Base-by-base conservation (phyloP, 2,329 filamentous ascomycete genomes). In the Cephalotrichum gorgonifer region DNA sequence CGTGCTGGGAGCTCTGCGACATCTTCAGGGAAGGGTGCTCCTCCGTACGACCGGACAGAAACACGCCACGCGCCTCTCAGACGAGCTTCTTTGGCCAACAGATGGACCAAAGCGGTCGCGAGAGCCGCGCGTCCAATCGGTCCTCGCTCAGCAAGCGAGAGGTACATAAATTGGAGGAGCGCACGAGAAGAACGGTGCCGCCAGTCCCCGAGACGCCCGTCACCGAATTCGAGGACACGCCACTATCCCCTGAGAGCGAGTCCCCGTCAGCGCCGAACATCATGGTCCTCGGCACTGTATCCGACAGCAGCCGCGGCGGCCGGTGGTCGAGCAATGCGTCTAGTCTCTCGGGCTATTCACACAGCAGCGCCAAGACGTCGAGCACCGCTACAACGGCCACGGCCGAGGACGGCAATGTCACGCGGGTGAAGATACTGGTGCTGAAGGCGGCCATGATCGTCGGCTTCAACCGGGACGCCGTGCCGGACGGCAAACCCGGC, bases 1-100 rank as follows among this genome's bases (percentile, higher is more conserved):
- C 90, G 14, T 96, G 90, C 63, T 96, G 88, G 88, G 89, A 95
- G 56, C 76, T 96, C 6, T 95, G 88, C 62, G 88, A 96, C 66
- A 81, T 96, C 48, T 95, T 96, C 71, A 79, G 88, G 44, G 86
- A 93, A 67, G 88, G 88, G 17, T 95, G 90, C 88, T 88, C 87
- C 3, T 86, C 93, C 57, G 81, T 93, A 43, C 80, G 88, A 48
- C 88, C 90, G 4, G 89, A 95, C 53, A 76, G 89, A 49, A 86
- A 85, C 42, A 95, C 90, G 2, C 90, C 91, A 14, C 77, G 88
- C 33, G 86, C 89, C 2, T 86, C 77, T 49, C 88, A 95, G 62
- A 78, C 83, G 11, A 83, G 74, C 45, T 94, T 94, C 60, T 79
- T 82, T 54, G 52, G 61, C 2, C 59, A 62, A n/a, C 70, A 76